phyloP scores from a whole-genome alignment of 2,329 filamentous ascomycete species.

The Verticillium albo-atrum region DNA sequence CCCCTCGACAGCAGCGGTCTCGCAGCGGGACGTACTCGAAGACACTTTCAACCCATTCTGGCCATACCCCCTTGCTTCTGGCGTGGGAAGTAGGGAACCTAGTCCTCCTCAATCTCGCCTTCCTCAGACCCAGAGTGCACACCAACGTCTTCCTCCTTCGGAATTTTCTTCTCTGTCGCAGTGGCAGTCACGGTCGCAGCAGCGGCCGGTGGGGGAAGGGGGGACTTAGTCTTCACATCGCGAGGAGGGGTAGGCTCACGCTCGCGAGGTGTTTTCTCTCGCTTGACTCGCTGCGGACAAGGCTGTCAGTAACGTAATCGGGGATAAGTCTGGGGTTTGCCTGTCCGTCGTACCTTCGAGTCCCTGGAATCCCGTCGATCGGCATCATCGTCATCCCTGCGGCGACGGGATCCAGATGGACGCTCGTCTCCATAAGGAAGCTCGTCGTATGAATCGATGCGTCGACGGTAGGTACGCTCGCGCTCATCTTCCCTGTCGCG shows the following conservation, averaged over 20 bases:
- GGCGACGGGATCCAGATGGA: slow-evolving; percentile 63
- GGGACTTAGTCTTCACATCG: slow-evolving; percentile 56
- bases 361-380: slow-evolving; percentile 63
- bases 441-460: slow-evolving; percentile 76
- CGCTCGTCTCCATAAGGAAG: slow-evolving; percentile 83
- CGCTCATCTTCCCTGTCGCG: slow-evolving; percentile 86
- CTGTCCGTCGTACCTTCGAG: slow-evolving; percentile 51
- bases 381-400: slow-evolving; percentile 74
- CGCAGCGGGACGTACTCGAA: slow-evolving; percentile 2
- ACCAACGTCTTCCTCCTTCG: slow-evolving; percentile 52
- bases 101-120: slow-evolving; percentile 91
- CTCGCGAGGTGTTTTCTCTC: slow-evolving; percentile 46
- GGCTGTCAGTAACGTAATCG: slow-evolving; percentile 19
- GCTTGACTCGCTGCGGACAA: slow-evolving; percentile 47
- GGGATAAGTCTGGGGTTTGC: background rate
- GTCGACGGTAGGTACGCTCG: slow-evolving; percentile 81
- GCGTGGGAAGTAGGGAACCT: slow-evolving; percentile 12
- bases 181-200: slow-evolving; percentile 16
- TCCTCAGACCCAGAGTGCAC: slow-evolving; percentile 90
- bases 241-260: slow-evolving; percentile 59
- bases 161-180: slow-evolving; percentile 21
- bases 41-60: background rate
- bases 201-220: slow-evolving; percentile 35
- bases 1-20: background rate
- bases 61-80: background rate